Base-by-base conservation (phyloP, 1,284 basidiomycete genomes). In the Amylostereum areolatum region DNA sequence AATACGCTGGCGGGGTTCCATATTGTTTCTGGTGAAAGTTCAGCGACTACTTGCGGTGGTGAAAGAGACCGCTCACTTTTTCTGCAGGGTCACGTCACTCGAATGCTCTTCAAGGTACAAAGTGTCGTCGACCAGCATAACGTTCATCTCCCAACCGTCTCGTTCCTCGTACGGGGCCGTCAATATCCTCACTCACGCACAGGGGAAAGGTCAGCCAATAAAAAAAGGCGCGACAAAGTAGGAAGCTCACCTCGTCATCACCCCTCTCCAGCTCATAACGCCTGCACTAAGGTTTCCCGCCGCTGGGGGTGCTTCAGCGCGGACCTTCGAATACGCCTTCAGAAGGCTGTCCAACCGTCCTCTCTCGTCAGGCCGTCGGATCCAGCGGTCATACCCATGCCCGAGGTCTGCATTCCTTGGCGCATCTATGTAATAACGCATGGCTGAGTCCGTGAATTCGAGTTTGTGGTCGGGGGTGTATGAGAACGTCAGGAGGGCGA, bases 61-160 rank as follows among this genome's bases (percentile, higher is more conserved):
- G 29, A 48, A 40, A 46, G 30, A 47, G 44, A 47, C n/a, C 7
- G 58, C 76, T 57, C 56, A 87, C 85, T 89, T 92, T 50, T 82
- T 78, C 27, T 67, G 62, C 29, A 86, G 61, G 48, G 73, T 74
- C 30, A 67, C 71, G 11, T 85, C 75, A 5, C 74, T 75, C 29
- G 79, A 61, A 62, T 90, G 83, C 56, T 94, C 91, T 65, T 97
- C 94, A 37, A 96, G 72, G 60, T 95, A 94, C 18, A 96, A 60
- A 1, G 83, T 86, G 27, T 78, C 90, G 49, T 81, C 73, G 0
- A 92, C 66, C n/a, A 71, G 70, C 83, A 95, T 89, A 18, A 88
- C 84, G 57, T 95, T 93, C 68, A 97, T 71, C 50, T 90, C 84
- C 84, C 87, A 94, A 0, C 75, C 74, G 41, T 94, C 91, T 43